Evolutionary conservation across 305 asterid species (phyloP), one percentile per base, ranked within the genome.

Genomic region (Solanum hybrid): DNA sequence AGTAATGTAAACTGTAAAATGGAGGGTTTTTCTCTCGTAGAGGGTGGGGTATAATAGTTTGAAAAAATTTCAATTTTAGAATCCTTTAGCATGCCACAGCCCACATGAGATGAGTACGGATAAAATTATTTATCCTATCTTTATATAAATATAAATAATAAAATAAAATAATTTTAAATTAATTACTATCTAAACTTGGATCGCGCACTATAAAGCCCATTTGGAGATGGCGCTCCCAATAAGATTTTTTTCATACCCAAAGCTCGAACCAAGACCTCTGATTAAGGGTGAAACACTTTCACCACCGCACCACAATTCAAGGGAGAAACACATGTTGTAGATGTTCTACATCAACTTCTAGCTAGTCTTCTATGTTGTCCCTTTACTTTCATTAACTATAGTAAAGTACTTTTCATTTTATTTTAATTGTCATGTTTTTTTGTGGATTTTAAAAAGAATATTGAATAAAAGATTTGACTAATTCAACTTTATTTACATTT

Each of bases 161-260:
- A 16, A 64, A 64, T 8, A 64, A 6, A 20, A 61, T 8, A 64
- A 22, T 64, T 33, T 10, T 8, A 20, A 61, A 61, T 0, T 61
- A 20, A 7, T 57, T 20, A 61, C 36, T 61, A 22, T 61, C 6
- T 61, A 20, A 51, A 34, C 7, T 34, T 8, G 36, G 36, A 34
- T 34, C 36, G 36, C 36, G 36, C 36, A 34, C 36, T 34, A 34
- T 34, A 34, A 6, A 6, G 4, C 8, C 8, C 36, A 34, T 34
- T 34, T 8, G 36, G 36, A 34, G 36, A 34, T 34, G 36, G 0
- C 36, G 36, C 36, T 42, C 5, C 2, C 2, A 4, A 42, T 12
- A 12, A 0, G 0, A 40, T 0, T 1, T 13, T 4, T 5, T 46
- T 2, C 8, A 46, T 46, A 46, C 0, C 0, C 8, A 51, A 0